These are phyloP conservation scores for Eremomyces bilateralis DNA, from an alignment of 495 filamentous ascomycete genomes.

Conservation along the genomic window DNA sequence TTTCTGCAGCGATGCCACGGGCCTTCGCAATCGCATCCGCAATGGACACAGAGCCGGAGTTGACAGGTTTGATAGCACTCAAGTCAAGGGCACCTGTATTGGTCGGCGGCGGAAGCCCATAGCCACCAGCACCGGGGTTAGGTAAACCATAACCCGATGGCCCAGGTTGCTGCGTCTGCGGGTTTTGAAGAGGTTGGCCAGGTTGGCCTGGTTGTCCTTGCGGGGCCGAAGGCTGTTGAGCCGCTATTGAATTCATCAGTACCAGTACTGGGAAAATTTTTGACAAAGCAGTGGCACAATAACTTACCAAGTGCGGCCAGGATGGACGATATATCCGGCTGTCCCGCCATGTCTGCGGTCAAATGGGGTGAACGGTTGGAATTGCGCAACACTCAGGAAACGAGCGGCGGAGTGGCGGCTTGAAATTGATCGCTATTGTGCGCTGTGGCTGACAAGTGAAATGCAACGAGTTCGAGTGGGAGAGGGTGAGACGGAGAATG, in stretches of 20 bases:
- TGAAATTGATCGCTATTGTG: too few species aligned
- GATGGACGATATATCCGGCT: constrained; percentile 29
- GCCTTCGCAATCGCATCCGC: constrained; percentile 54
- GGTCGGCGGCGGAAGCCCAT: constrained; percentile 41
- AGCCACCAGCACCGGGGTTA: constrained; percentile 17
- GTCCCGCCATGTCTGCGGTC: constrained; percentile 19
- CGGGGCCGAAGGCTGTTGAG: constrained; percentile 23
- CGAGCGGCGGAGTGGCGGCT: too few species aligned
- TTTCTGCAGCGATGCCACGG: constrained; percentile 46
- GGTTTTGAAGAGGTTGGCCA: constrained; percentile 8
- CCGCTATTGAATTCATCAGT: constrained; percentile 15
- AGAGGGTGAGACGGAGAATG: not conserved
- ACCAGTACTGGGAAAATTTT: constrained; percentile 8
- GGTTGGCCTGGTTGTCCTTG: constrained; percentile 15
- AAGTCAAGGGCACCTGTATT: constrained; percentile 50
- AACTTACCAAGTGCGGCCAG: constrained; percentile 30
- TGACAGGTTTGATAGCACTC: constrained; percentile 49
- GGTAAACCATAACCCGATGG: constrained; percentile 17
- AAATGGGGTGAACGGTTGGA: not conserved
- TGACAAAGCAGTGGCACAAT: constrained; percentile 7
- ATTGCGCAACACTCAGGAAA: too few species aligned
- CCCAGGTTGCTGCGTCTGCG: constrained; percentile 20
- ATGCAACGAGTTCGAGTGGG: constrained; percentile 1
- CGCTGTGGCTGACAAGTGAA: too few species aligned
- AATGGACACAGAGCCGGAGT: constrained; percentile 50